phyloP scores from a whole-genome alignment of 108 stramenopile genomes.

The Stephanodiscus triporus region DNA sequence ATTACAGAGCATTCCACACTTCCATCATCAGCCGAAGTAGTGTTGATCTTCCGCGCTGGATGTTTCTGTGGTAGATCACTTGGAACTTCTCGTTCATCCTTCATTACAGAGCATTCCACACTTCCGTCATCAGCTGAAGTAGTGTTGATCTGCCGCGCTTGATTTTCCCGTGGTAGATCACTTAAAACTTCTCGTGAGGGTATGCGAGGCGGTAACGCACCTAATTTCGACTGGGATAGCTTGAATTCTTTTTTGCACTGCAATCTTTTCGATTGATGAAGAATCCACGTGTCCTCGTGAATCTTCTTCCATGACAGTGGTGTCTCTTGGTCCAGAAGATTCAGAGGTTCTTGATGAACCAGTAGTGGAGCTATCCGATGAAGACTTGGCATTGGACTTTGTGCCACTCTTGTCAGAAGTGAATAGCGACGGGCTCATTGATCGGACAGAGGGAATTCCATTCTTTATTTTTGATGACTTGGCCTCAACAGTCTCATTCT shows the following conservation, averaged over 20 bases:
- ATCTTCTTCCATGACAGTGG: not conserved
- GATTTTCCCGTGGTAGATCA: not conserved
- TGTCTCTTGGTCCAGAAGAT: too few species aligned
- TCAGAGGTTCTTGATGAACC: not conserved
- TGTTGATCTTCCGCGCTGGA: not conserved
- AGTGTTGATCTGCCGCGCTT: not conserved
- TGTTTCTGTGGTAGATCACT: not conserved
- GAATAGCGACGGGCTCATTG: conserved; percentile 4
- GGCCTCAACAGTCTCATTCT: not conserved
- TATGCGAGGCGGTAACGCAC: not conserved
- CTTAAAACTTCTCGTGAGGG: not conserved
- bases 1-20: not conserved
- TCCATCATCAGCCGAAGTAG: not conserved
- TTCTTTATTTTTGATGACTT: not conserved
- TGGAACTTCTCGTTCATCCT: not conserved
- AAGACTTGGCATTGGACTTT: not conserved
- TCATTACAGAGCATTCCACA: conserved; percentile 2
- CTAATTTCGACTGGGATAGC: not conserved
- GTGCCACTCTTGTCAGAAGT: not conserved
- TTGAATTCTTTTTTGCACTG: not conserved
- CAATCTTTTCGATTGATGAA: not conserved
- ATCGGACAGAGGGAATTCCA: not conserved
- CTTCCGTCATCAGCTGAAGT: conserved; percentile 1
- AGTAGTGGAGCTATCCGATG: not conserved
- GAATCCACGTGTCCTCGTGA: not conserved